A percentile compares a stretch with the other conserved stretches of the same genome.
Conservation (phyloP, 345 rosid genomes). For the Cardamine resedifolia region DNA sequence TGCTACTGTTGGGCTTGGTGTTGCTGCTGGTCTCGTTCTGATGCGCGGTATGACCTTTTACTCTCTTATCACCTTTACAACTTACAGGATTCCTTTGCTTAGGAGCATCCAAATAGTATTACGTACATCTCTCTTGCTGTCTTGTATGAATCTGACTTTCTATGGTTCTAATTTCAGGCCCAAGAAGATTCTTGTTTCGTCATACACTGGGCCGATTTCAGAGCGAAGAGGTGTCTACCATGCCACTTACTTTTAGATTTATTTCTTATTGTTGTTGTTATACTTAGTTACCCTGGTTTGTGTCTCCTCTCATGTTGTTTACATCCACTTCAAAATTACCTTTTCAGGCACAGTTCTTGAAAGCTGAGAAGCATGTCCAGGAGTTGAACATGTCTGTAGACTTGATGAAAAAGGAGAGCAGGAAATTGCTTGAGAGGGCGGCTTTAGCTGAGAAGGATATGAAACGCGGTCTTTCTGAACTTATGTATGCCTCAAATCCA, state of each 20-base stretch:
- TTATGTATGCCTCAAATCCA: conserved; percentile 47
- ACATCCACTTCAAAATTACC: conserved; percentile 22
- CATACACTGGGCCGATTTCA: conserved; percentile 75
- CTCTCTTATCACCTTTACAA: conserved; percentile 4
- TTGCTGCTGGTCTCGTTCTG: conserved; percentile 63
- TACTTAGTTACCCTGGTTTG: conserved; percentile 1
- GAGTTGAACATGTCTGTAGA: conserved; percentile 73
- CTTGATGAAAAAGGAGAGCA: conserved; percentile 82
- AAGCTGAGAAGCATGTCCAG: conserved; percentile 78
- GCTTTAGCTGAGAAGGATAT: conserved; percentile 84
- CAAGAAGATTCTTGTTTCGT: conserved; percentile 79
- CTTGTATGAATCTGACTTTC: background rate
- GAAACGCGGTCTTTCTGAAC: conserved; percentile 71
- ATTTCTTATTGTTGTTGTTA: background rate
- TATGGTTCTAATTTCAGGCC: conserved; percentile 48
- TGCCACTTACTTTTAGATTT: background rate
- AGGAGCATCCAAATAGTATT: background rate
- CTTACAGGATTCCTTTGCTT: background rate
- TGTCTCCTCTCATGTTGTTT: background rate
- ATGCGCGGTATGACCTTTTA: conserved; percentile 57
- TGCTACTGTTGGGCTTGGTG: conserved; percentile 60
- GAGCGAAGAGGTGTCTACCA: conserved; percentile 80
- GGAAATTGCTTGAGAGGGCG: conserved; percentile 84
- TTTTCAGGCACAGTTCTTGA: conserved; percentile 67
- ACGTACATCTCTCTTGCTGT: background rate